Evolutionary conservation across 2,329 filamentous ascomycete species (phyloP).

Genomic region (Dryadomyces quercus-mongolicae): DNA sequence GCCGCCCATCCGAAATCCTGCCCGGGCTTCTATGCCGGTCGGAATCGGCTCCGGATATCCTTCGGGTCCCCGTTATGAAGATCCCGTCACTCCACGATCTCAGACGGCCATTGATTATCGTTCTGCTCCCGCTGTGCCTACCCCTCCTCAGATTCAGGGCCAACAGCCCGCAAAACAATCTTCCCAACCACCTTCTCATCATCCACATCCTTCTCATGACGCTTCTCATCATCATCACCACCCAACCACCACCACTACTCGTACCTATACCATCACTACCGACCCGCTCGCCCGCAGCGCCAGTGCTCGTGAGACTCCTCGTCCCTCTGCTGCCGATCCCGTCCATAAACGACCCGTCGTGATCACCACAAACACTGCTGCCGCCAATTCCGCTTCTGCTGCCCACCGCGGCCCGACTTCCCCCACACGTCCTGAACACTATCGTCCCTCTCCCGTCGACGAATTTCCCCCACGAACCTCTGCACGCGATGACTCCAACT

Average conservation of each 20-base stretch:
- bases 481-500: constrained; percentile 37
- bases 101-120: constrained; percentile 8
- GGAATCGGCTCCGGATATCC: constrained; percentile 31
- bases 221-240: constrained; percentile 4
- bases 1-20: constrained; percentile 29
- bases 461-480: constrained; percentile 35
- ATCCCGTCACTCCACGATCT: constrained; percentile 7
- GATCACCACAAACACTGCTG: constrained; percentile 39
- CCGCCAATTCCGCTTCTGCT: constrained; percentile 8
- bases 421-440: constrained; percentile 28
- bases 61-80: constrained; percentile 16
- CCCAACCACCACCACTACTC: constrained; percentile 23
- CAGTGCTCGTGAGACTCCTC: constrained; percentile 35
- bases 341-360: constrained; percentile 39
- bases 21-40: constrained; percentile 37
- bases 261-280: constrained; percentile 42
- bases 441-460: constrained; percentile 17
- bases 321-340: constrained; percentile 39
- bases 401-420: constrained; percentile 2
- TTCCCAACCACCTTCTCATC: not conserved
- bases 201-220: not conserved
- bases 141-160: constrained; percentile 9
- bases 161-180: not conserved
- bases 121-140: constrained; percentile 8
- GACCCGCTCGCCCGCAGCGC: constrained; percentile 36